A percentile compares a stretch with the other conserved stretches of the same genome.
phyloP scores from a whole-genome alignment of 139 green algal genomes.

The Chlorella ohadii region DNA sequence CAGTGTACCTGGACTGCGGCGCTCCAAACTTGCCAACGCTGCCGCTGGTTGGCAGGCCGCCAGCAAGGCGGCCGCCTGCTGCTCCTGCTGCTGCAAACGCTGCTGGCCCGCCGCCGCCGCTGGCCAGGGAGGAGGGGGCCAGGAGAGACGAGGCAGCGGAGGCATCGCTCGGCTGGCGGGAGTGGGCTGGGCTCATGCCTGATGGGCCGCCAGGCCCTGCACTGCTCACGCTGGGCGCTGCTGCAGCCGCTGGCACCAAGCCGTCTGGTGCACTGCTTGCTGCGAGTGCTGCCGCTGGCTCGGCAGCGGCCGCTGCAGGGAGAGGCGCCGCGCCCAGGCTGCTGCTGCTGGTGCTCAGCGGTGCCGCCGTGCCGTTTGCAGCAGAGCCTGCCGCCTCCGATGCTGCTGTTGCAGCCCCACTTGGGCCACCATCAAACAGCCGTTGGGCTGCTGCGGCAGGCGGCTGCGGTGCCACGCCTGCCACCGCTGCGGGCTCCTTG shows the following conservation, averaged over 20 bases:
- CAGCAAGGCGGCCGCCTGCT: background rate
- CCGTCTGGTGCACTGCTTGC: no score
- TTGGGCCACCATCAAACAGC: background rate
- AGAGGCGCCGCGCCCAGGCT: background rate
- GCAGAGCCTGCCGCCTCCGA: background rate
- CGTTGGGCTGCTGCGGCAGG: background rate
- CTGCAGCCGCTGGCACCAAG: background rate
- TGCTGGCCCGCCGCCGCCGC: background rate
- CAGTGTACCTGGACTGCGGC: background rate
- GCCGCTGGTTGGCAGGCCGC: background rate
- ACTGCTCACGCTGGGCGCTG: background rate
- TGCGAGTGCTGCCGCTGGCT: background rate
- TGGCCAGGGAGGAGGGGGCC: background rate
- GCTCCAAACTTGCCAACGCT: conserved; percentile 23
- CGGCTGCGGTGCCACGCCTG: background rate
- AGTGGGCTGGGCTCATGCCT: background rate
- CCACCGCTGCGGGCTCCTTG: background rate
- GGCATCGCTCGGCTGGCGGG: conserved; percentile 7
- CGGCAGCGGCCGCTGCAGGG: background rate
- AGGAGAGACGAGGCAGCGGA: background rate
- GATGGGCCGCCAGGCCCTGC: no score
- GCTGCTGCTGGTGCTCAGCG: background rate
- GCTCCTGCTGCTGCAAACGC: background rate
- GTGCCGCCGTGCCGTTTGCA: background rate
- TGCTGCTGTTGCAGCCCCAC: background rate